Conservation (phyloP, 1,284 basidiomycete species). For the Mycosarcoma mackinlayi region DNA sequence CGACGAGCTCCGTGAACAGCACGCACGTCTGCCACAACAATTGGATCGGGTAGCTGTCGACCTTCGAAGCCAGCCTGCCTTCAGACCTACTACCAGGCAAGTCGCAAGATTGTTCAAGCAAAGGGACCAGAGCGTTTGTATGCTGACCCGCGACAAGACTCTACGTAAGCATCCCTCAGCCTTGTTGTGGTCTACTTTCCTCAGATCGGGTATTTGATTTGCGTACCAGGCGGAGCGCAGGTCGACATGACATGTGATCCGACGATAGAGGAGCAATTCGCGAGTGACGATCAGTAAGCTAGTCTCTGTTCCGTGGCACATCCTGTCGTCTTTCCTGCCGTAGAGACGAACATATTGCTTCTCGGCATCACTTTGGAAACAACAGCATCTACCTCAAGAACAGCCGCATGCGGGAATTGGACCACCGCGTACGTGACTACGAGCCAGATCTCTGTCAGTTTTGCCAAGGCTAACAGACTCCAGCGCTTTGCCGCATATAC, state of each 20-base stretch:
- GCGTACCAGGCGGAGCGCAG: constrained; percentile 22
- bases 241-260: constrained; percentile 22
- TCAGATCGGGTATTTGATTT: constrained; percentile 51
- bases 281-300: constrained; percentile 29
- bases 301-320: too few species aligned
- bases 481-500: too few species aligned
- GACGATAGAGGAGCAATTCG: constrained; percentile 32
- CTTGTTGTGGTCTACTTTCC: constrained; percentile 46
- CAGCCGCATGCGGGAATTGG: constrained; percentile 26
- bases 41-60: constrained; percentile 29
- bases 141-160: neutral
- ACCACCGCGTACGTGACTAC: constrained; percentile 26
- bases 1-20: constrained; percentile 23
- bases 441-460: too few species aligned
- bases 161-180: neutral
- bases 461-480: neutral
- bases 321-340: too few species aligned
- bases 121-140: neutral
- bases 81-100: constrained; percentile 13
- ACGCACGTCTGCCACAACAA: constrained; percentile 8
- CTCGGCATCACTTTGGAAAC: too few species aligned
- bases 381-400: constrained; percentile 46
- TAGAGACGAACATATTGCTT: too few species aligned
- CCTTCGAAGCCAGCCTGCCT: constrained; percentile 24
- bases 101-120: neutral